A percentile compares a stretch with the other conserved stretches of the same genome.
Conservation (phyloP, 177 flowering plant species). For the Vitis hybrid region DNA sequence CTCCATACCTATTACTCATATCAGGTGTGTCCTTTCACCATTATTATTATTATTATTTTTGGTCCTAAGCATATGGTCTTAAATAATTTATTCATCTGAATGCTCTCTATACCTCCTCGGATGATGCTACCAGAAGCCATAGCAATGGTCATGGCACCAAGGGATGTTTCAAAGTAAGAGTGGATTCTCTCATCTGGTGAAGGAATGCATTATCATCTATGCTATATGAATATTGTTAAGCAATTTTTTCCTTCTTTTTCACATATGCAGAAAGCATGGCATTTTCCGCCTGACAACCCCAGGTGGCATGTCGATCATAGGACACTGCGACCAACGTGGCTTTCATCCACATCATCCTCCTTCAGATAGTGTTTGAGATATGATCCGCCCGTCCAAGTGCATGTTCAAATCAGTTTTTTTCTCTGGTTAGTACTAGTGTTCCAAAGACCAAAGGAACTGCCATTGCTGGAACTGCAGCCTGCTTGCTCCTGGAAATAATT, state of each 20-base stretch:
- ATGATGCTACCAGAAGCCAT: constrained; percentile 96
- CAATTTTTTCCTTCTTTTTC: not conserved
- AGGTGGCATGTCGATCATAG: constrained; percentile 82
- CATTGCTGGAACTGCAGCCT: too few relatives aligned
- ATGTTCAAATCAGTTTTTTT: too few relatives aligned
- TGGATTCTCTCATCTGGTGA: not conserved
- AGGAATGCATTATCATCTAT: not conserved
- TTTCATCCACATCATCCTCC: constrained; percentile 87
- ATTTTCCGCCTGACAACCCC: constrained; percentile 85
- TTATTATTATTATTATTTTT: not conserved
- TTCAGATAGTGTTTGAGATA: constrained; percentile 45
- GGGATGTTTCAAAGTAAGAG: constrained; percentile 63
- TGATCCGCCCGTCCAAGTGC: too few relatives aligned
- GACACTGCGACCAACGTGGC: constrained; percentile 86
- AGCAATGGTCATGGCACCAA: constrained; percentile 98
- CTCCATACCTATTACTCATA: constrained; percentile 97
- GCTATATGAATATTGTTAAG: not conserved
- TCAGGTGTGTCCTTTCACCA: constrained; percentile 53
- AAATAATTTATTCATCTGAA: not conserved
- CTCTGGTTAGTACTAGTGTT: not conserved
- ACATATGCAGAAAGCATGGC: constrained; percentile 67
- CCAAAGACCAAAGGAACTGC: too few relatives aligned
- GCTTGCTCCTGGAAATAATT: too few relatives aligned
- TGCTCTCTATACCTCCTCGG: constrained; percentile 28
- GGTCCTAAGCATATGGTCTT: not conserved